Evolutionary conservation across 805 yeast species (phyloP), one percentile per base, ranked within the genome.

Genomic region (Tetrapisispora nanseiensis): DNA sequence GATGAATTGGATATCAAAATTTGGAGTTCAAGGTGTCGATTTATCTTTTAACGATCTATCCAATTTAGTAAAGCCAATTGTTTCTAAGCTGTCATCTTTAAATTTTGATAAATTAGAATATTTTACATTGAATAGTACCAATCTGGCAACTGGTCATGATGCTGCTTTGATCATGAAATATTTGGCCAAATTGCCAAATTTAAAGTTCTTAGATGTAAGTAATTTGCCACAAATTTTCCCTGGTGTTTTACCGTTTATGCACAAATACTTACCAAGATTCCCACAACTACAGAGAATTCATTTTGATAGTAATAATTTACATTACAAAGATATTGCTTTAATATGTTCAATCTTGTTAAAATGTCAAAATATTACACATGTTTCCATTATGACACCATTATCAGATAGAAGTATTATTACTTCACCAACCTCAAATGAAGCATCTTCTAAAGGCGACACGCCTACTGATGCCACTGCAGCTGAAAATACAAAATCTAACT

Each of bases 1-100:
- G 20, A 69, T 75, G 6, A 62, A 74, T 37, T 86, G 90, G 87
- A 59, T 82, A 42, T 53, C 65, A 39, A 59, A 51, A 18, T 58
- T 48, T 38, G 58, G 46, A 61, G 61, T 59, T 54, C 65, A 51
- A 48, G 96, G 96, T 3, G 61, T 89, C 6, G 96, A 87, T 66
- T 53, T 89, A 18, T 94, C 95, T 3, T 89, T 81, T 55, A 89
- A 89, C 57, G 89, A 85, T 56, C 62, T 82, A 29, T 54, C 57
- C 15, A 50, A 57, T 11, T 35, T 59, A 43, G 56, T 57, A 45
- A 61, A 53, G 38, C 51, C 52, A 10, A 54, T 55, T 28, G 55
- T 50, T 18, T 51, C 51, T 11, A 54, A 47, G 37, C 41, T 61
- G 1, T 48, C 58, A 2, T 22, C 50, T 3, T 40, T 52, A 28